Evolutionary conservation across 257 asterid genomes (phyloP), one percentile per base, ranked within the genome.

Genomic region (Ophiorrhiza pumila): DNA sequence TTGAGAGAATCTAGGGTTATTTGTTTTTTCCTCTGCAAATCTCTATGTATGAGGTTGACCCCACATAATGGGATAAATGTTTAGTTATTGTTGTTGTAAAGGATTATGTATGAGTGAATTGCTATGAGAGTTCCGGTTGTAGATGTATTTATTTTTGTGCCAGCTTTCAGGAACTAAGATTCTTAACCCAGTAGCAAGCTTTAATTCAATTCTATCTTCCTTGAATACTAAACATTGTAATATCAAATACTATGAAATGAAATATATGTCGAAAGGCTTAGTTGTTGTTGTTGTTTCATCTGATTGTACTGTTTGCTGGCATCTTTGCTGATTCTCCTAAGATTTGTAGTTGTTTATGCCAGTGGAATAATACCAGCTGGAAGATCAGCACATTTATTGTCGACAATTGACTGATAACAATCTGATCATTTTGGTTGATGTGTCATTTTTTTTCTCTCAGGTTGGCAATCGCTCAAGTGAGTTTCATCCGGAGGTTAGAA

Each of bases 391-490:
- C 27, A 49, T 23, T 34, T 25, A 22, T 46, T 63, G 15, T 50
- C 4, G 66, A 25, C 72, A 17, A 64, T 34, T 37, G 20, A 20
- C 39, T 52, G 53, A 42, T 53, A 35, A 65, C 45, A 11, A 65
- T 65, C 47, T 52, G 1, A 18, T 2, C 8, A 22, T n/a, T 27
- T 42, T 18, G 35, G 13, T 71, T 27, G 23, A 39, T 52, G 31
- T 32, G n/a, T n/a, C n/a, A n/a, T 68, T 1, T 68, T 27, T 53
- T 59, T 77, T 69, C 73, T 77, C 68, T 81, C 88, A 94, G 99
- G 97, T 94, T 74, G 99, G 99, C 70, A 94, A 94, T 68, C 96
- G 99, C 55, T 94, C 99, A 29, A 94, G 99, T 79, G 99, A 94
- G 81, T 94, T 94, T 81, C 97, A 86, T 86, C 99, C 97, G 15